Percentiles rank a stretch among this genome's conserved stretches.
These are phyloP conservation scores for Dendrostoma leiphaemia DNA, from an alignment of 2,329 filamentous ascomycete species.

Conservation along the genomic window DNA sequence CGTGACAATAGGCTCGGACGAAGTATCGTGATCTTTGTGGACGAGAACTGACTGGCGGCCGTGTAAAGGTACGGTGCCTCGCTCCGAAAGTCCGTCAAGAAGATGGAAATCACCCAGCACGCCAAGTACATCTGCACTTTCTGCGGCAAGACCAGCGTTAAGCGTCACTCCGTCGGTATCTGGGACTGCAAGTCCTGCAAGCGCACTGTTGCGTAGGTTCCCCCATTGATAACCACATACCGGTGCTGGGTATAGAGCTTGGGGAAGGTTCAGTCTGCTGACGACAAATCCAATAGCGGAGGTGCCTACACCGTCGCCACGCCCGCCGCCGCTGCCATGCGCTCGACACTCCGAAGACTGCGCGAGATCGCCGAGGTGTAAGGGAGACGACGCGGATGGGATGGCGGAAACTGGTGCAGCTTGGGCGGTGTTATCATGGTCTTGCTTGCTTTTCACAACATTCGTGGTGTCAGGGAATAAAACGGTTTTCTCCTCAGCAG, in stretches of 20 bases:
- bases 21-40: not conserved
- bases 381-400: slow-evolving; percentile 30
- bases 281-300: slow-evolving; percentile 11
- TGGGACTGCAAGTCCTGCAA: slow-evolving; percentile 70
- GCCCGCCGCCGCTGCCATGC: slow-evolving; percentile 87
- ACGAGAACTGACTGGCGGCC: slow-evolving; percentile 26
- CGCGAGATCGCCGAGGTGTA: slow-evolving; percentile 97
- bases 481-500: slow-evolving; percentile 18
- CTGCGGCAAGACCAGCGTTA: slow-evolving; percentile 95
- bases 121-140: slow-evolving; percentile 97
- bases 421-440: slow-evolving; percentile 20
- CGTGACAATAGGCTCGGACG: slow-evolving; percentile 3
- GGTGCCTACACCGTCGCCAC: slow-evolving; percentile 43
- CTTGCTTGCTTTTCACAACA: slow-evolving; percentile 21
- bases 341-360: slow-evolving; percentile 95
- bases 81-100: slow-evolving; percentile 98
- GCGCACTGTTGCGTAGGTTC: slow-evolving; percentile 82
- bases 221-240: not conserved
- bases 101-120: slow-evolving; percentile 99
- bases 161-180: slow-evolving; percentile 88
- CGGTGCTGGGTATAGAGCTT: not conserved
- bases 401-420: slow-evolving; percentile 22
- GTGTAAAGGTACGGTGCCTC: slow-evolving; percentile 90
- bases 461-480: slow-evolving; percentile 21
- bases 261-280: not conserved